Conservation (phyloP, 352 stramenopile genomes). For the Achlya hypogyna region DNA sequence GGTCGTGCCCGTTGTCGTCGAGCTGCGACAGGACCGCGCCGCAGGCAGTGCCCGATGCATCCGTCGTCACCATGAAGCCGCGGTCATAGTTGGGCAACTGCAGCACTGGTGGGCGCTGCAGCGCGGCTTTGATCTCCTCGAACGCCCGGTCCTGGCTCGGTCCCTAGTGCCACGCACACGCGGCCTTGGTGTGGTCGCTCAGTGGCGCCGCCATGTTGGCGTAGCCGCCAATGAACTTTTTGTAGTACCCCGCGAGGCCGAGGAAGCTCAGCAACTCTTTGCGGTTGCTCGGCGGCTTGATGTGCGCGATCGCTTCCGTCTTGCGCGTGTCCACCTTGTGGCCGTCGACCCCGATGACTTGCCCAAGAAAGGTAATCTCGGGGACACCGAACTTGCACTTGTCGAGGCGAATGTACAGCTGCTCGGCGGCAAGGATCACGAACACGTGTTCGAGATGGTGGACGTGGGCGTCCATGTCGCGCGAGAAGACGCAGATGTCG, state of each 20-base stretch:
- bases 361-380: neutral
- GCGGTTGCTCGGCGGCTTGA: neutral
- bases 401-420: neutral
- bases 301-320: neutral
- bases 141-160: conserved; percentile 12
- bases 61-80: conserved; percentile 23
- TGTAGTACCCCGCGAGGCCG: conserved; percentile 8
- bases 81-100: conserved; percentile 21
- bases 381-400: conserved; percentile 1
- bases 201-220: conserved; percentile 7
- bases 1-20: conserved; percentile 1
- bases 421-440: neutral
- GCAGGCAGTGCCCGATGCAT: neutral
- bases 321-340: conserved; percentile 1
- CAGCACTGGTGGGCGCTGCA: conserved; percentile 19
- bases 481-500: too few relatives aligned
- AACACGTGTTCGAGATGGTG: neutral
- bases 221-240: conserved; percentile 10
- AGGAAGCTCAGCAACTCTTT: conserved; percentile 13
- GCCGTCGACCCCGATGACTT: conserved; percentile 13
- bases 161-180: neutral
- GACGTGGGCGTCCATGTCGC: too few relatives aligned
- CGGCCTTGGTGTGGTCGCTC: conserved; percentile 9
- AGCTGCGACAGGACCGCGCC: conserved; percentile 14
- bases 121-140: conserved; percentile 1